Percentiles rank a stretch among this genome's conserved stretches.
Conservation (phyloP, 1,139 yeast species). For the Diutina siamensis region DNA sequence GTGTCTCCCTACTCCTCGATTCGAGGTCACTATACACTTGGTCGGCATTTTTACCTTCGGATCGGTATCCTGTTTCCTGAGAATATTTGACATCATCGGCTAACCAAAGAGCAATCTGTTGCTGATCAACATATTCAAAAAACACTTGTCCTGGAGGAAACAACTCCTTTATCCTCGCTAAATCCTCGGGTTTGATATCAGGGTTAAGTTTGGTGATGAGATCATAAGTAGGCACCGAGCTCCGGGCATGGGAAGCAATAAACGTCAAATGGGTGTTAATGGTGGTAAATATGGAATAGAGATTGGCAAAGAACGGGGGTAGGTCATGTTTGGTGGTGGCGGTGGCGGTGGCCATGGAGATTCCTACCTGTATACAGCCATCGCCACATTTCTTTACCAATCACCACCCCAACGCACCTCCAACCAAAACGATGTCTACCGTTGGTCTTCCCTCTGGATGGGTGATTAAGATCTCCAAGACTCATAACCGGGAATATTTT, state of each 20-base stretch:
- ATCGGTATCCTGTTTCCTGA: slow-evolving; percentile 37
- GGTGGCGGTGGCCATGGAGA: background rate
- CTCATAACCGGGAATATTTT: slow-evolving; percentile 78
- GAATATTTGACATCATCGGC: slow-evolving; percentile 22
- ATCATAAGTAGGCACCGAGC: slow-evolving; percentile 29
- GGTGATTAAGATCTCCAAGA: slow-evolving; percentile 69
- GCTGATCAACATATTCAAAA: slow-evolving; percentile 61
- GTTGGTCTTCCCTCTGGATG: slow-evolving; percentile 76
- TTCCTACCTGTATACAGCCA: background rate
- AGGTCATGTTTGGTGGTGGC: background rate
- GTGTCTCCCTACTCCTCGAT: slow-evolving; percentile 8
- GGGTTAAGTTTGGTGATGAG: slow-evolving; percentile 22
- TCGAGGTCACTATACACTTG: slow-evolving; percentile 17
- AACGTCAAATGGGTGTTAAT: slow-evolving; percentile 34
- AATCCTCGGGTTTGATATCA: slow-evolving; percentile 31
- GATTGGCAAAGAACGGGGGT: background rate
- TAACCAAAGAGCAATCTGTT: slow-evolving; percentile 35
- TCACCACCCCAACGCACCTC: background rate
- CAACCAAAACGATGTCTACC: background rate
- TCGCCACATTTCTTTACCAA: background rate
- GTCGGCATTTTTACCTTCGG: slow-evolving; percentile 26
- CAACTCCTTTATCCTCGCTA: slow-evolving; percentile 52
- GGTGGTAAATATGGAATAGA: slow-evolving; percentile 14
- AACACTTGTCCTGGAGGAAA: slow-evolving; percentile 60
- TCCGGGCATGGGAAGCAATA: slow-evolving; percentile 29